Percentiles rank a stretch among this genome's conserved stretches.
phyloP scores from a whole-genome alignment of 148 eudicot species.

The Amaranthus cruentus region DNA sequence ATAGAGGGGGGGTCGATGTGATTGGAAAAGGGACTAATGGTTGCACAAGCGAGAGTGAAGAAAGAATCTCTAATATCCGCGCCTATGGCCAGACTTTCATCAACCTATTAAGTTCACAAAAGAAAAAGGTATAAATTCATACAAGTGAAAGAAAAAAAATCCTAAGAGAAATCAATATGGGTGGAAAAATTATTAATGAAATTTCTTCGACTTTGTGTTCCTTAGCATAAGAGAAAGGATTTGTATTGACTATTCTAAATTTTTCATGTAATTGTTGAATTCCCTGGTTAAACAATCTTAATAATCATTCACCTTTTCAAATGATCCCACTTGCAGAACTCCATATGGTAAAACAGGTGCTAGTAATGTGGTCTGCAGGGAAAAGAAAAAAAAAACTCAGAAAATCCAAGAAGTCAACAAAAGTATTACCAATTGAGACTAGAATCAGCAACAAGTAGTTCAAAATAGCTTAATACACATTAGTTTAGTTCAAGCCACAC shows the following conservation, averaged over 20 bases:
- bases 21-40: conserved; percentile 3
- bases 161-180: no score
- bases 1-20: conserved; percentile 12
- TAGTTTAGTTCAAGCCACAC: no score
- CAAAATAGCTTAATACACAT: no score
- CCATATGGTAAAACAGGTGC: conserved; percentile 62
- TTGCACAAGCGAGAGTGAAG: conserved; percentile 23
- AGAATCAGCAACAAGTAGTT: background rate
- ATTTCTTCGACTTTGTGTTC: no score
- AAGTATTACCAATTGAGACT: background rate
- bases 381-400: background rate
- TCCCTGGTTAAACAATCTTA: background rate
- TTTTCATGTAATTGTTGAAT: background rate
- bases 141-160: no score
- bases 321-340: conserved; percentile 74
- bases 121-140: background rate
- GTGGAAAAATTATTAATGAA: no score
- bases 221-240: no score
- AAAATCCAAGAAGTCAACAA: background rate
- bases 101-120: conserved; percentile 33
- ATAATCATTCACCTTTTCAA: conserved; percentile 48
- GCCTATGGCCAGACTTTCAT: conserved; percentile 44
- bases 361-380: conserved; percentile 61
- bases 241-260: no score
- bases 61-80: conserved; percentile 38